phyloP scores from a whole-genome alignment of 192 early-diverging fungal genomes.

The Neocallimastix lanati region DNA sequence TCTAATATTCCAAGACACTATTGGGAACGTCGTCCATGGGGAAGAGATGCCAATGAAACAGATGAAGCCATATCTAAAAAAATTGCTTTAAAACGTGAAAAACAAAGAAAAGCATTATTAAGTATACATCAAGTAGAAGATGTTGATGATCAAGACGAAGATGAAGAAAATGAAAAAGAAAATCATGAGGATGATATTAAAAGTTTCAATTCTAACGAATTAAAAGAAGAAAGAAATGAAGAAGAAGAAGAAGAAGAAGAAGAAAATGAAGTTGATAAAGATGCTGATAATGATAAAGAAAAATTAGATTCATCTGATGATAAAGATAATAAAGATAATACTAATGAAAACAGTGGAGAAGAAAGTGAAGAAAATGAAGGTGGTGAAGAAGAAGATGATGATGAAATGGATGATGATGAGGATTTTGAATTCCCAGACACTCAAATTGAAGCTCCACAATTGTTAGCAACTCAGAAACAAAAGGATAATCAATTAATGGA shows the following conservation, averaged over 20 bases:
- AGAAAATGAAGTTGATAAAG: neutral
- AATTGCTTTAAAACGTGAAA: constrained; percentile 3
- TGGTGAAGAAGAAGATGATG: constrained; percentile 20
- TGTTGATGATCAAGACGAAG: neutral
- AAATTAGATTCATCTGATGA: constrained; percentile 1
- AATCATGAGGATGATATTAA: constrained; percentile 3
- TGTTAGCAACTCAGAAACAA: neutral
- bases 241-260: neutral
- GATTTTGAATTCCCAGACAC: constrained; percentile 8
- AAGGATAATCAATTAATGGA: constrained; percentile 4
- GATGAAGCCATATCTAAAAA: constrained; percentile 6
- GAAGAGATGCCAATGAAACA: constrained; percentile 5
- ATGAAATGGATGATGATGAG: constrained; percentile 20
- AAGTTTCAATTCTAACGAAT: constrained; percentile 3
- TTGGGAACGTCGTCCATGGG: constrained; percentile 39
- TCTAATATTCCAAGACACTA: constrained; percentile 55
- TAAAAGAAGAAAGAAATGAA: neutral
- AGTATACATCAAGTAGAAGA: neutral
- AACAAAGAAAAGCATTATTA: constrained; percentile 6
- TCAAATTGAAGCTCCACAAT: constrained; percentile 10
- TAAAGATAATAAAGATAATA: neutral
- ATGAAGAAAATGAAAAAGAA: constrained; percentile 1
- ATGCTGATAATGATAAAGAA: constrained; percentile 10
- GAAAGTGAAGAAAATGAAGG: constrained; percentile 6
- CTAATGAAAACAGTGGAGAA: constrained; percentile 10